These are phyloP conservation scores for Trichoderma pleuroti DNA, from an alignment of 2,329 filamentous ascomycete genomes.

Conservation along the genomic window DNA sequence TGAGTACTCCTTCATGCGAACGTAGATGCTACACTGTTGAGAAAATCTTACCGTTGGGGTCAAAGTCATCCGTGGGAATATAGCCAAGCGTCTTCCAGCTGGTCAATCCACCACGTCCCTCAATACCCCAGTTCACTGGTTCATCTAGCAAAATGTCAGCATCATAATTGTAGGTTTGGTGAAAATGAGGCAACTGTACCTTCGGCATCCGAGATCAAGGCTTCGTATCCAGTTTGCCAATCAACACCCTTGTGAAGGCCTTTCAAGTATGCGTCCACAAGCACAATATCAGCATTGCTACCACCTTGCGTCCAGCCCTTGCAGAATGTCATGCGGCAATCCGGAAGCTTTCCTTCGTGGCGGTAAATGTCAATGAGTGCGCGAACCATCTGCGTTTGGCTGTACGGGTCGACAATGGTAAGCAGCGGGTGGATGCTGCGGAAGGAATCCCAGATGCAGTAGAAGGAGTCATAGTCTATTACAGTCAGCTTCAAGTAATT, in stretches of 20 bases:
- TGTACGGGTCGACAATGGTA: conserved; percentile 65
- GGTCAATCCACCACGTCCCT: conserved; percentile 66
- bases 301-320: conserved; percentile 76
- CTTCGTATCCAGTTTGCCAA: conserved; percentile 69
- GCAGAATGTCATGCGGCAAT: conserved; percentile 73
- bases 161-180: no score
- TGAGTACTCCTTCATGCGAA: neutral
- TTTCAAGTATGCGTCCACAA: conserved; percentile 68
- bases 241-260: conserved; percentile 60
- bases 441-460: conserved; percentile 71
- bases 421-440: conserved; percentile 67
- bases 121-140: conserved; percentile 60
- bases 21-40: neutral
- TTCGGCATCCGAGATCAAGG: conserved; percentile 70
- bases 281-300: conserved; percentile 69
- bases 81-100: conserved; percentile 71
- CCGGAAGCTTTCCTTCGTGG: conserved; percentile 65
- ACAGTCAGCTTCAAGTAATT: neutral
- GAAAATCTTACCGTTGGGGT: conserved; percentile 47
- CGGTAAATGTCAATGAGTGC: conserved; percentile 69
- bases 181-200: conserved; percentile 24
- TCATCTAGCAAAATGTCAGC: conserved; percentile 40
- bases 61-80: conserved; percentile 66
- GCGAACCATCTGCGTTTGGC: conserved; percentile 66
- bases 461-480: conserved; percentile 61